Base-by-base conservation (phyloP, 225 moss, liverwort and hornwort species). In the Asterella californica region DNA sequence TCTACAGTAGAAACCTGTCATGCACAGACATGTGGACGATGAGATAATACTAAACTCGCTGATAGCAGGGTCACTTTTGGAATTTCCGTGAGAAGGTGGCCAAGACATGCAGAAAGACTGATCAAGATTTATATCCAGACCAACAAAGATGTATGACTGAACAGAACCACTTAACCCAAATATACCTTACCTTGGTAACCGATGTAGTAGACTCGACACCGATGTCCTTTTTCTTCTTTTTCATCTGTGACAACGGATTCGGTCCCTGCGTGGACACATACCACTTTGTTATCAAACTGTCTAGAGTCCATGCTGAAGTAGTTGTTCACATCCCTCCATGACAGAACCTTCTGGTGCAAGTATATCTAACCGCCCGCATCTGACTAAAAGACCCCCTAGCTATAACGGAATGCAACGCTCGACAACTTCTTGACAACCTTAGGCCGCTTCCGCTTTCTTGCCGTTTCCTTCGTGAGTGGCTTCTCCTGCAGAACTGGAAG, bases 221-320 rank as follows among this genome's bases (percentile, higher is more conserved):
- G 19, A 24, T 71, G 45, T 50, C 75, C 37, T 78, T n/a, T n/a
- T n/a, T 82, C 76, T 76, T 78, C 68, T 84, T 84, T 49, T 87
- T 88, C 83, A 80, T 82, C 52, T 80, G 82, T 46, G 87, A 88
- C 65, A 88, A 74, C 61, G 87, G 85, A 67, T 88, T 88, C 4
- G 87, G 85, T 60, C 47, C 87, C 87, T 88, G 83, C 60, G 64
- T 78, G 19, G 2, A 49, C 60, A 46, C 38, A 37, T 18, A 70
- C 72, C n/a, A n/a, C 5, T 5, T 53, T 42, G 33, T 74, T 0
- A 52, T 74, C 6, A 50, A 30, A 37, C n/a, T n/a, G n/a, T n/a
- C n/a, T n/a, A n/a, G n/a, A n/a, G n/a, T n/a, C n/a, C 45, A 21
- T 8, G 14, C 18, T 19, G 15, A 24, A 70, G 34, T 42, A 42